Evolutionary conservation across 2,329 filamentous ascomycete genomes (phyloP).

Genomic region (Calonectria ilicicola): DNA sequence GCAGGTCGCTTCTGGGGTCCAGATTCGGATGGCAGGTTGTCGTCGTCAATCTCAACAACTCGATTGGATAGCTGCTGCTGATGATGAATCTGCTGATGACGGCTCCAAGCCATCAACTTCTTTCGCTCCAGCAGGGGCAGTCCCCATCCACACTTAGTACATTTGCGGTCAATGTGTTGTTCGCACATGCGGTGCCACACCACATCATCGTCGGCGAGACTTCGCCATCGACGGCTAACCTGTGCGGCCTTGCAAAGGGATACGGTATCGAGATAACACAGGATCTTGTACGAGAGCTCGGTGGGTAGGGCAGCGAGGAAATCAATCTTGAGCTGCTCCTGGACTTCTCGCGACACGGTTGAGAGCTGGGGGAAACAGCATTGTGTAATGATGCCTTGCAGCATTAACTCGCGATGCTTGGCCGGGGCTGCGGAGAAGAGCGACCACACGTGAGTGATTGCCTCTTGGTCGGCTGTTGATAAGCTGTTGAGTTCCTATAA

Average conservation of each 20-base stretch:
- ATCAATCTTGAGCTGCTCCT: conserved; percentile 97
- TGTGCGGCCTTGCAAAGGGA: conserved; percentile 96
- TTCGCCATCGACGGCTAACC: conserved; percentile 89
- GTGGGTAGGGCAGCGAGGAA: conserved; percentile 89
- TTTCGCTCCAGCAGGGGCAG: conserved; percentile 91
- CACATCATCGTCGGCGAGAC: conserved; percentile 94
- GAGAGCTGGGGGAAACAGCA: conserved; percentile 98
- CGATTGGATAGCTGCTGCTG: conserved; percentile 45
- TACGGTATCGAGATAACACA: conserved; percentile 92
- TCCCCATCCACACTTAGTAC: conserved; percentile 95
- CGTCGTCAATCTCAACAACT: conserved; percentile 42
- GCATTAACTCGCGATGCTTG: conserved; percentile 95
- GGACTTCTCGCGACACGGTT: conserved; percentile 88
- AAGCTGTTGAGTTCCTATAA: conserved; percentile 82
- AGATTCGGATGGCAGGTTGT: conserved; percentile 32
- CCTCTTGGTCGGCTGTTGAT: conserved; percentile 88
- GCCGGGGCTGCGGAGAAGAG: conserved; percentile 95
- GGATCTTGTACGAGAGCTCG: conserved; percentile 92
- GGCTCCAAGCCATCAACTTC: conserved; percentile 86
- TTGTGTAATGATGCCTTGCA: conserved; percentile 94
- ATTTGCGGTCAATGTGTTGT: conserved; percentile 94
- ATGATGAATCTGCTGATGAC: conserved; percentile 77
- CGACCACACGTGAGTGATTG: conserved; percentile 97
- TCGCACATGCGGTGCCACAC: conserved; percentile 99
- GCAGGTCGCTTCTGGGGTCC: conserved; percentile 51